Base-by-base conservation (phyloP, 1,284 basidiomycete species). In the Leccinum subrobustum region DNA sequence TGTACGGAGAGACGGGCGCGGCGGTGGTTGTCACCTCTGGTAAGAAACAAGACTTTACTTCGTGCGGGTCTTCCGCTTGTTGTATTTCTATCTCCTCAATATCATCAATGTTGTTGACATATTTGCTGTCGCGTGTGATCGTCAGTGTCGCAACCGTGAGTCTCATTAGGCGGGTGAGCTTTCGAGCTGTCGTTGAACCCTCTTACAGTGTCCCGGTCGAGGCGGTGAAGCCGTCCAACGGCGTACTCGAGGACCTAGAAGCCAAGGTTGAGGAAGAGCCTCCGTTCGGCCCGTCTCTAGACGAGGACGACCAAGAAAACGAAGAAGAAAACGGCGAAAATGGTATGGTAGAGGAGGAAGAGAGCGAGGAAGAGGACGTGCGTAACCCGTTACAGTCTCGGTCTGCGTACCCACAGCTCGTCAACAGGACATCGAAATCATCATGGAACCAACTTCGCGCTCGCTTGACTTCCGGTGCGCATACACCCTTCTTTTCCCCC, bases 381-480 rank as follows among this genome's bases (percentile, higher is more conserved):
- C 53, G 71, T 60, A 20, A 8, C 42, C 64, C 35, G 58, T 25
- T 47, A 47, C 39, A 3, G 20, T 37, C 53, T 47, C 39, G 5
- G 6, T 33, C 37, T 53, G n/a, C 39, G 33, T 33, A 23, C 60
- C 61, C 60, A 63, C 57, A 4, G n/a, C 64, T 52, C 25, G 53
- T 56, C 25, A 7, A 37, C 47, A 90, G 87, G 87, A 91, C 69
- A 79, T 92, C 64, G 90, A 92, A 77, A 88, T 92, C 63, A 91
- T 92, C 57, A 88, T 89, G 83, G 89, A 92, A 64, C 83, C 83
- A 3, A 76, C 84, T 14, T 74, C 84, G 31, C 85, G 87, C 48
- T 88, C 88, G 1, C 73, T 92, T 25, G 90, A 92, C 75, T 85
- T 92, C 67, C 81, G 91, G 88, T 88, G 68, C 52, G 77, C 72